Conservation (phyloP, 2,329 filamentous ascomycete species). For the Colletotrichum sp. region DNA sequence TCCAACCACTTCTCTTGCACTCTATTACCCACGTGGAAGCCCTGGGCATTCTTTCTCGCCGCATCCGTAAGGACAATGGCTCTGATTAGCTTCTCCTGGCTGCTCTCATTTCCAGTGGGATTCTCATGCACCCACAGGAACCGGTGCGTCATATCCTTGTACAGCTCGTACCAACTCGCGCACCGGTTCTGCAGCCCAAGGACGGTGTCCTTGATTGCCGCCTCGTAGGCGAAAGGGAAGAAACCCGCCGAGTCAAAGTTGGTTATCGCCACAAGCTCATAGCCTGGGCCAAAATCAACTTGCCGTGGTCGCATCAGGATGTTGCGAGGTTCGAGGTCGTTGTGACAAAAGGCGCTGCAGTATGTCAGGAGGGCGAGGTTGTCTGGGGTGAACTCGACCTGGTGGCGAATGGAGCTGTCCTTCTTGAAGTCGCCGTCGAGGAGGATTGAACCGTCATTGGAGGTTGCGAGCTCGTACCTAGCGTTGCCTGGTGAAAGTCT, state of each 20-base stretch:
- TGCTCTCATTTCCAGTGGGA: neutral
- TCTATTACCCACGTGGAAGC: neutral
- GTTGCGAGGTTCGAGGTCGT: slow-evolving; percentile 6
- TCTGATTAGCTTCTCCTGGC: neutral
- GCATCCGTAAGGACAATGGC: neutral
- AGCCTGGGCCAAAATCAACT: neutral
- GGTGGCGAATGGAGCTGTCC: neutral
- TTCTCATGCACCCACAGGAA: neutral
- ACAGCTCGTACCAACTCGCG: slow-evolving; percentile 2
- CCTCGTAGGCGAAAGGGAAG: neutral
- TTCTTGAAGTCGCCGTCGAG: neutral
- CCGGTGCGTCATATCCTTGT: neutral
- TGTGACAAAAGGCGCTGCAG: neutral
- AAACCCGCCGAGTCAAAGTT: neutral
- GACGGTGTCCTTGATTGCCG: neutral
- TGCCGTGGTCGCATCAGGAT: neutral
- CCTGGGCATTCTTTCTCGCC: neutral
- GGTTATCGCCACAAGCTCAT: neutral
- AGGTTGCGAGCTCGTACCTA: neutral
- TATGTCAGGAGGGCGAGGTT: neutral
- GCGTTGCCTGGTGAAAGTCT: neutral
- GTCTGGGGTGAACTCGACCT: neutral
- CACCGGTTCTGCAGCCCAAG: neutral
- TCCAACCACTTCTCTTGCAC: neutral
- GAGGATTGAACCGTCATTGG: neutral